Percentiles rank a stretch among this genome's conserved stretches.
Conservation (phyloP, 148 eudicot species). For the Fallopia convolvulus region DNA sequence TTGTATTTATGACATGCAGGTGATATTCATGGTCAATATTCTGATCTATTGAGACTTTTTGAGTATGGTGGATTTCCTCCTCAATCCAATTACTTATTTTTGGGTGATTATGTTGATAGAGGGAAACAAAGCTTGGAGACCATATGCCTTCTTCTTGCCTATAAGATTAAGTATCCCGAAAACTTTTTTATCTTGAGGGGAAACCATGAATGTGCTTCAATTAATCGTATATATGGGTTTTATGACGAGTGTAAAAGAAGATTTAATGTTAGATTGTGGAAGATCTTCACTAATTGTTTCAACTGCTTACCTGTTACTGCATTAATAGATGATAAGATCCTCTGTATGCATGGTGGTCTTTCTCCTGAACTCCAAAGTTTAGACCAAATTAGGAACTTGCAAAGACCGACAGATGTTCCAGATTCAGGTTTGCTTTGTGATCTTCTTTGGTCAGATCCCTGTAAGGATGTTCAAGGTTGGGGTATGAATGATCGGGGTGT, state of each 20-base stretch:
- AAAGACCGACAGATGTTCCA: constrained; percentile 16
- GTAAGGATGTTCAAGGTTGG: constrained; percentile 15
- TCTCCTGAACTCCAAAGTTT: constrained; percentile 16
- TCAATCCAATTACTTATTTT: constrained; percentile 13
- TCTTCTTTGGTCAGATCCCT: constrained; percentile 20
- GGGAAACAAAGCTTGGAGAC: constrained; percentile 19
- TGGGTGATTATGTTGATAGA: constrained; percentile 17
- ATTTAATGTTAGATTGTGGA: constrained; percentile 18
- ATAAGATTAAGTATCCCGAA: constrained; percentile 15
- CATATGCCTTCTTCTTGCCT: constrained; percentile 16
- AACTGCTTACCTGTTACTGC: constrained; percentile 19
- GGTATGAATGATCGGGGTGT: constrained; percentile 17
- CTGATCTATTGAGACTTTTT: constrained; percentile 17
- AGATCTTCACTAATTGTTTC: constrained; percentile 15
- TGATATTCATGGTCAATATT: constrained; percentile 20
- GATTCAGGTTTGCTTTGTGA: constrained; percentile 21
- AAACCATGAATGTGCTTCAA: constrained; percentile 17
- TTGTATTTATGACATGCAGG: constrained; percentile 11
- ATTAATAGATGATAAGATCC: constrained; percentile 17
- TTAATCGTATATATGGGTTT: constrained; percentile 19
- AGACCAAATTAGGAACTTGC: constrained; percentile 13
- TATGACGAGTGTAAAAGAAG: constrained; percentile 20
- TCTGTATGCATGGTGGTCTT: constrained; percentile 20
- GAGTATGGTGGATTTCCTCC: constrained; percentile 21
- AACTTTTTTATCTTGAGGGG: constrained; percentile 15